These are phyloP conservation scores for Puccinellia tenuiflora DNA, from an alignment of 176 grass and related monocot genomes.

Conservation along the genomic window DNA sequence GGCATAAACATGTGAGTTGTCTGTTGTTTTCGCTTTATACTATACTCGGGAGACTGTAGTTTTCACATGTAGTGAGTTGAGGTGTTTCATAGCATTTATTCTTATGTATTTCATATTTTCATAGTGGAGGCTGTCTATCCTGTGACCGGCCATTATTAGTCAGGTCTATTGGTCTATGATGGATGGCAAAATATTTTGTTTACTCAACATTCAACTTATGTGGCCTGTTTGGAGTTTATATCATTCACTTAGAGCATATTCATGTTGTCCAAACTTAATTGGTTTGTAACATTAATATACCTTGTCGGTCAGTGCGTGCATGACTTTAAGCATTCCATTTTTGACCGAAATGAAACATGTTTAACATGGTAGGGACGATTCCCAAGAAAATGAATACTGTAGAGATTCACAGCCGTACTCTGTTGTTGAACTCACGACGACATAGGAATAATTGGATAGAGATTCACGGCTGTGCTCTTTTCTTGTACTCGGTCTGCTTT, in stretches of 20 bases:
- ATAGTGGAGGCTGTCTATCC: not conserved
- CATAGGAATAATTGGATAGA: not conserved
- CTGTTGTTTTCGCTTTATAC: not conserved
- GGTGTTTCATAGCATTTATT: slow-evolving; percentile 1
- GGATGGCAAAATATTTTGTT: not conserved
- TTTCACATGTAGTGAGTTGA: not conserved
- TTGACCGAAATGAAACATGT: not conserved
- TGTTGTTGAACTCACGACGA: slow-evolving; percentile 12
- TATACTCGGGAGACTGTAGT: not conserved
- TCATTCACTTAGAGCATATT: not conserved
- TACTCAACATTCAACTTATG: not conserved
- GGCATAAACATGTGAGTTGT: not conserved
- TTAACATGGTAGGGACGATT: not conserved
- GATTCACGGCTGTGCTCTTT: slow-evolving; percentile 12
- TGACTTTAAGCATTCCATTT: not conserved
- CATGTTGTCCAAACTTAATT: not conserved
- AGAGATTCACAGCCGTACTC: not conserved
- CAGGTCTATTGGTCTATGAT: not conserved
- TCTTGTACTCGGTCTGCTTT: slow-evolving; percentile 2
- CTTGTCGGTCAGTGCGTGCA: not conserved
- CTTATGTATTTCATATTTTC: not conserved
- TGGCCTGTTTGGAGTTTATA: not conserved
- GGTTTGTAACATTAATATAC: not conserved
- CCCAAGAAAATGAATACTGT: not conserved
- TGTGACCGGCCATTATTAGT: not conserved